These are phyloP conservation scores for Epichloe uncinata DNA, from an alignment of 2,329 filamentous ascomycete species.

Conservation along the genomic window DNA sequence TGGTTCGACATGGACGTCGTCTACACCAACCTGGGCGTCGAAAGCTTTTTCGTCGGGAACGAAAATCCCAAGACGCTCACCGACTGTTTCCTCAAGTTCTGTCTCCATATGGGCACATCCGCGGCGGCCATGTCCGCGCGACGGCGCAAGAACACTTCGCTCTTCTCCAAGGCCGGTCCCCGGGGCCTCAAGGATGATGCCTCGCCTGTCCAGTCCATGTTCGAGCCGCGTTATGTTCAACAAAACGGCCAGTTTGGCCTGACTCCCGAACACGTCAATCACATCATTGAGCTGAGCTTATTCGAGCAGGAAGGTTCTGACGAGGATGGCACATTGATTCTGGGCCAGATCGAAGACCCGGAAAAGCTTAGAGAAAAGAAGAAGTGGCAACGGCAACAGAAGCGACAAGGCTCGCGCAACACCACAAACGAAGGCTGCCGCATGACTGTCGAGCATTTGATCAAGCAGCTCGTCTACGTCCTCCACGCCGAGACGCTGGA, in stretches of 20 bases:
- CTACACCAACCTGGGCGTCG: slow-evolving; percentile 13
- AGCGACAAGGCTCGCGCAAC: neutral
- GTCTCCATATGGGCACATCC: slow-evolving; percentile 24
- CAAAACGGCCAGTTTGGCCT: neutral
- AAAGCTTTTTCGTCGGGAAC: slow-evolving; percentile 23
- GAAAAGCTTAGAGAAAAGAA: slow-evolving; percentile 7
- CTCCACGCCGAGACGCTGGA: slow-evolving; percentile 24
- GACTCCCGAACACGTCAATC: neutral
- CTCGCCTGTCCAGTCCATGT: slow-evolving; percentile 21
- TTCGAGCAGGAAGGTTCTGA: slow-evolving; percentile 7
- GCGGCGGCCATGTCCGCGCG: slow-evolving; percentile 7
- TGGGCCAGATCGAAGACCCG: slow-evolving; percentile 10
- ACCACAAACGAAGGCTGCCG: neutral
- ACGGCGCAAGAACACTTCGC: slow-evolving; percentile 10
- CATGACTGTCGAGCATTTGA: slow-evolving; percentile 14
- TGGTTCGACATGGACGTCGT: slow-evolving; percentile 30
- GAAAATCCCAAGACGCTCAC: slow-evolving; percentile 16
- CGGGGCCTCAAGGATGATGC: slow-evolving; percentile 17
- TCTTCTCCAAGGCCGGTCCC: slow-evolving; percentile 5
- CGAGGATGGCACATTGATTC: slow-evolving; percentile 6
- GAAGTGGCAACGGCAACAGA: neutral
- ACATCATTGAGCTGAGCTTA: neutral
- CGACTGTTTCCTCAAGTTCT: slow-evolving; percentile 24
- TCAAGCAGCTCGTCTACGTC: slow-evolving; percentile 18
- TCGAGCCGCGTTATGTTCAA: slow-evolving; percentile 8